Evolutionary conservation across 192 early-diverging fungal genomes (phyloP).

Genomic region (Coemansia umbellata): DNA sequence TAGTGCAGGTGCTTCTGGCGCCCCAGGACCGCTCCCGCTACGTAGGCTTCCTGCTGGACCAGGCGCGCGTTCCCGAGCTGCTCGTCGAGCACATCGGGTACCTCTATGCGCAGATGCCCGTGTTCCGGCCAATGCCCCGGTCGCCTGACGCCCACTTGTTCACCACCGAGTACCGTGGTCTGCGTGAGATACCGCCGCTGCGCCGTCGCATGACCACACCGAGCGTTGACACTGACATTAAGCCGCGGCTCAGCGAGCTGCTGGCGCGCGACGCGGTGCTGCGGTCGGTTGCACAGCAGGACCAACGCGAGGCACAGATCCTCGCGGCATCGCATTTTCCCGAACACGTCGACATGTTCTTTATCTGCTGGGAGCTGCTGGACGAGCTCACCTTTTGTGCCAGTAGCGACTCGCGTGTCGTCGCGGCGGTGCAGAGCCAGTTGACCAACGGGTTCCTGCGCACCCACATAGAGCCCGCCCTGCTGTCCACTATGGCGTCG

Average conservation of each 20-base stretch:
- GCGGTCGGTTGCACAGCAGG: conserved; percentile 21
- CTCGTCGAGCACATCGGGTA: conserved; percentile 45
- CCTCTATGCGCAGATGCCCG: conserved; percentile 38
- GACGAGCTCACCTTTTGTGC: conserved; percentile 29
- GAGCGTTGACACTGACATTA: no score
- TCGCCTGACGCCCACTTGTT: conserved; percentile 19
- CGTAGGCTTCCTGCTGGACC: conserved; percentile 32
- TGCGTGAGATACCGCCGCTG: conserved; percentile 15
- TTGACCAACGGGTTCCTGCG: conserved; percentile 31
- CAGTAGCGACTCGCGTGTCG: conserved; percentile 8
- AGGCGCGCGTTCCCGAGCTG: conserved; percentile 29
- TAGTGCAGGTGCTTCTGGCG: conserved; percentile 38
- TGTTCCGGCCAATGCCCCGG: conserved; percentile 35
- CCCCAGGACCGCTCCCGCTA: conserved; percentile 18
- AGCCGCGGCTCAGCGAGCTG: conserved; percentile 11
- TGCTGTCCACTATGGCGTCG: conserved; percentile 16
- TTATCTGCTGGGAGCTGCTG: conserved; percentile 48
- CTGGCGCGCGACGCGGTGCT: conserved; percentile 12
- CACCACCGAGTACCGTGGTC: conserved; percentile 13
- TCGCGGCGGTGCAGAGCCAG: conserved; percentile 29
- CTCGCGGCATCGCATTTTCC: conserved; percentile 14
- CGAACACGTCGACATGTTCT: conserved; percentile 43
- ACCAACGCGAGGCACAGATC: conserved; percentile 19
- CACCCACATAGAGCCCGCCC: conserved; percentile 38
- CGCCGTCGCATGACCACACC: conserved; percentile 5